phyloP scores from a whole-genome alignment of 306 rosid genomes.

The Hylodesmum podocarpum region DNA sequence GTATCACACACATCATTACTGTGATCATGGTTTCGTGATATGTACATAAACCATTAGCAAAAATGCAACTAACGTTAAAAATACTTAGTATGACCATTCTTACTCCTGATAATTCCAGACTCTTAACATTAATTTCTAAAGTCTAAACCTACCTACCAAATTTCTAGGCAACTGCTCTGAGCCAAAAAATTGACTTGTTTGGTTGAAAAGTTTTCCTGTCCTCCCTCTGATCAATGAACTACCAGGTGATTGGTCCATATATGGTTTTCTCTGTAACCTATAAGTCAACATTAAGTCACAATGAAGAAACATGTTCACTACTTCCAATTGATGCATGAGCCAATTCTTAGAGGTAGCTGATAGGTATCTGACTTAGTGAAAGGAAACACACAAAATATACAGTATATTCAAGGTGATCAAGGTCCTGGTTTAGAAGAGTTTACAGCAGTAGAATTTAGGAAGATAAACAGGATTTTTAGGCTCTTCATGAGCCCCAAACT shows the following conservation, averaged over 20 bases:
- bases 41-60: not conserved
- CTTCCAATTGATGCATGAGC: not conserved
- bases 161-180: not conserved
- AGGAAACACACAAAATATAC: too few relatives aligned
- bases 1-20: not conserved
- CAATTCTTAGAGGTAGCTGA: not conserved
- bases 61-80: not conserved
- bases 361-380: too few relatives aligned
- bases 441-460: too few relatives aligned
- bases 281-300: too few relatives aligned
- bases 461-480: too few relatives aligned
- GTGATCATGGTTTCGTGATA: not conserved
- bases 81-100: not conserved
- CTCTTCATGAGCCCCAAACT: too few relatives aligned
- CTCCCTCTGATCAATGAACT: not conserved
- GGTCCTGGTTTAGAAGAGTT: too few relatives aligned
- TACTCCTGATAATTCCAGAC: not conserved
- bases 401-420: too few relatives aligned
- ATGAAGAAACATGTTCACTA: not conserved
- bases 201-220: not conserved
- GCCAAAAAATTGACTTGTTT: not conserved
- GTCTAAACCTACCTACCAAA: not conserved
- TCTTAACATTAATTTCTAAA: not conserved
- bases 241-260: not conserved
- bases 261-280: too few relatives aligned